phyloP scores from a whole-genome alignment of 768 basidiomycete species.

The Macrolepiota albuminosa region DNA sequence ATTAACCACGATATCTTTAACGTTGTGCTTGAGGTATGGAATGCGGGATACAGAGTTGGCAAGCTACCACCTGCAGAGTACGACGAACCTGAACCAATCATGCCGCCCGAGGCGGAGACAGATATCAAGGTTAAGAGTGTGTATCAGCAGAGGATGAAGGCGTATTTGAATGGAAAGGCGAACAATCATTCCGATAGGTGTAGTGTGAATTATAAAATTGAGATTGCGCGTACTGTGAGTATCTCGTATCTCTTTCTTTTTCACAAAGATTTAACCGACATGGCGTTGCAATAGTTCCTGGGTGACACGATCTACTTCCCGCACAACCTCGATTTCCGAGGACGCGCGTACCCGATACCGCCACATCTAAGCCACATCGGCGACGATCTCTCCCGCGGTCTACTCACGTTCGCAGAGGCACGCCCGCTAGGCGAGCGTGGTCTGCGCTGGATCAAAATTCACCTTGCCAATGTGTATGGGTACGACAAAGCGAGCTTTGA shows the following conservation, averaged over 20 bases:
- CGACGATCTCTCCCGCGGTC: conserved; percentile 85
- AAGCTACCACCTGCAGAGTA: conserved; percentile 78
- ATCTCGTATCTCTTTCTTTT: not conserved
- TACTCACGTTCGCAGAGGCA: conserved; percentile 77
- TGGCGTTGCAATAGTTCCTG: conserved; percentile 53
- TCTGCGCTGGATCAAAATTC: conserved; percentile 92
- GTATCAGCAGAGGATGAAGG: conserved; percentile 52
- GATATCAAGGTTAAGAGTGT: conserved; percentile 52
- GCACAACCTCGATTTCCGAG: conserved; percentile 96
- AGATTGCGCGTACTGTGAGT: conserved; percentile 87
- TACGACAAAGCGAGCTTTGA: conserved; percentile 94
- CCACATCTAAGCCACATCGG: conserved; percentile 95
- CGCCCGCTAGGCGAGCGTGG: conserved; percentile 82
- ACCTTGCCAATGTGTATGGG: conserved; percentile 88
- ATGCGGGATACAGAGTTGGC: conserved; percentile 72
- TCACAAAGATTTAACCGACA: no score
- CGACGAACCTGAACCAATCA: conserved; percentile 60
- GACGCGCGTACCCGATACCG: conserved; percentile 94
- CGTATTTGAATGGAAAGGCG: conserved; percentile 54
- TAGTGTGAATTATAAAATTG: conserved; percentile 93
- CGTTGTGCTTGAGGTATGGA: conserved; percentile 79
- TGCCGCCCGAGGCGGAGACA: conserved; percentile 36
- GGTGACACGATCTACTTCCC: conserved; percentile 88
- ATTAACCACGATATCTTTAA: conserved; percentile 80
- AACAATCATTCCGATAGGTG: conserved; percentile 91